Percentiles rank a stretch among this genome's conserved stretches.
Conservation (phyloP, 805 yeast species). For the Wickerhamiella allomyrinae region DNA sequence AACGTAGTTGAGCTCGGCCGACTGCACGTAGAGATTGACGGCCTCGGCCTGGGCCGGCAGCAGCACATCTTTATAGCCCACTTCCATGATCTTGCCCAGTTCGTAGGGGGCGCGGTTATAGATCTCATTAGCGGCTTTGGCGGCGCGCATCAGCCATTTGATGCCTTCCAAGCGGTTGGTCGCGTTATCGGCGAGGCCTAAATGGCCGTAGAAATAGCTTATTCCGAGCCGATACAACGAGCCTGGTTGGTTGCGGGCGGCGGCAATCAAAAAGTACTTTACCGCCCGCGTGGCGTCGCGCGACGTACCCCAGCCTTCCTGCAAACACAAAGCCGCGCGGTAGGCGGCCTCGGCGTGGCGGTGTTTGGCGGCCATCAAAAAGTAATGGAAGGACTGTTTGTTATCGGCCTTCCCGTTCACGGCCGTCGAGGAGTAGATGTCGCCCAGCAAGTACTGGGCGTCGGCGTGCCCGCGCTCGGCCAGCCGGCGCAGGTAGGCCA, state of each 20-base stretch:
- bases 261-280: constrained; percentile 73
- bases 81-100: constrained; percentile 66
- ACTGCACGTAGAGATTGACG: constrained; percentile 68
- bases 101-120: constrained; percentile 93
- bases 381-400: constrained; percentile 58
- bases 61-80: constrained; percentile 76
- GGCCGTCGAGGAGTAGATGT: constrained; percentile 73
- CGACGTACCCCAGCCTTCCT: constrained; percentile 86
- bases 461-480: constrained; percentile 72
- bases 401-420: constrained; percentile 59
- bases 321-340: constrained; percentile 80
- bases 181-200: constrained; percentile 60
- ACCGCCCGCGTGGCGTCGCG: constrained; percentile 77
- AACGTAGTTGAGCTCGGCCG: constrained; percentile 76
- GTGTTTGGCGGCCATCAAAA: constrained; percentile 84
- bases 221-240: constrained; percentile 90
- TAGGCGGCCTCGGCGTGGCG: constrained; percentile 87
- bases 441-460: constrained; percentile 87
- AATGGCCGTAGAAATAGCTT: constrained; percentile 65
- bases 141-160: constrained; percentile 83
- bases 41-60: constrained; percentile 77
- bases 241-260: constrained; percentile 86
- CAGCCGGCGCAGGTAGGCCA: constrained; percentile 49
- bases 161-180: constrained; percentile 73
- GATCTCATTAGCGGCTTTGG: constrained; percentile 66